These are phyloP conservation scores for Umbelopsis sp. DNA, from an alignment of 371 early-diverging fungal genomes.

Conservation along the genomic window DNA sequence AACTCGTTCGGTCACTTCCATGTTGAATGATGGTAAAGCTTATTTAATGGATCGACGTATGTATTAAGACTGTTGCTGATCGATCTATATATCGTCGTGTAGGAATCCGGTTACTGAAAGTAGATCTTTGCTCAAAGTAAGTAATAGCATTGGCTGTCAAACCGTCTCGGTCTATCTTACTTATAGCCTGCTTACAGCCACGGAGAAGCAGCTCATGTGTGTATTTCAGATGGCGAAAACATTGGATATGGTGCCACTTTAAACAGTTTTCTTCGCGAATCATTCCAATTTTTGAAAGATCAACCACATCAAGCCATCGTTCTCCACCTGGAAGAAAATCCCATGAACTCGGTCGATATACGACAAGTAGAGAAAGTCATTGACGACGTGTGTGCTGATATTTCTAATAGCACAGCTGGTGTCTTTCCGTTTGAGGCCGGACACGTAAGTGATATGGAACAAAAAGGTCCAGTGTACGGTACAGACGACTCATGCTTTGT, in stretches of 20 bases:
- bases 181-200: neutral
- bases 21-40: slow-evolving; percentile 32
- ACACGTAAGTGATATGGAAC: slow-evolving; percentile 29
- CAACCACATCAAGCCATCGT: slow-evolving; percentile 13
- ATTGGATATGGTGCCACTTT: slow-evolving; percentile 32
- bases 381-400: slow-evolving; percentile 39
- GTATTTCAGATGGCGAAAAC: slow-evolving; percentile 18
- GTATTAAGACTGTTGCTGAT: neutral
- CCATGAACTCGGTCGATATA: slow-evolving; percentile 16
- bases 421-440: slow-evolving; percentile 30
- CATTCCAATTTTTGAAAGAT: slow-evolving; percentile 31
- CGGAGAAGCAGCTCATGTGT: slow-evolving; percentile 11
- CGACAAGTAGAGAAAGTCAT: slow-evolving; percentile 31
- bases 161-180: neutral
- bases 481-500: neutral
- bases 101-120: slow-evolving; percentile 30
- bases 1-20: slow-evolving; percentile 25
- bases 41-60: neutral
- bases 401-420: slow-evolving; percentile 37
- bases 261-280: slow-evolving; percentile 31
- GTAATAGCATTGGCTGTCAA: neutral
- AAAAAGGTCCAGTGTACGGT: neutral
- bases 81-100: neutral
- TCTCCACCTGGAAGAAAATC: slow-evolving; percentile 12
- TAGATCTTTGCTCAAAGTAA: slow-evolving; percentile 29